Percentiles rank a stretch among this genome's conserved stretches.
Evolutionary conservation across 2,329 filamentous ascomycete species (phyloP).

Genomic region (Cladosporium sp.): DNA sequence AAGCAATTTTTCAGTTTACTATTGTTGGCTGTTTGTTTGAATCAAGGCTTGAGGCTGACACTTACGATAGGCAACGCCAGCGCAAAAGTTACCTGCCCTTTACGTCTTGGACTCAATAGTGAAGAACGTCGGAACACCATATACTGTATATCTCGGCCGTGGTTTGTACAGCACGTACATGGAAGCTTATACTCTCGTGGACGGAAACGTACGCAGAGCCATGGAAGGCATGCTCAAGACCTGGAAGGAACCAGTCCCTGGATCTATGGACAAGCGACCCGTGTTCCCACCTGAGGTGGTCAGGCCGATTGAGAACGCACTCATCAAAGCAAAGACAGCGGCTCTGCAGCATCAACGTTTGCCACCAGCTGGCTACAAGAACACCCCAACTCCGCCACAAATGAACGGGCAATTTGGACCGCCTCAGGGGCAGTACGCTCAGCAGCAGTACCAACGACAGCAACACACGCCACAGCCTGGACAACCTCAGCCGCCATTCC

Average conservation of each 20-base stretch:
- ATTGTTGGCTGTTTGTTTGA: slow-evolving; percentile 6
- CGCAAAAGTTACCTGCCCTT: slow-evolving; percentile 89
- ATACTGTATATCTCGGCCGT: slow-evolving; percentile 90
- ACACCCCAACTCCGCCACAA: slow-evolving; percentile 73
- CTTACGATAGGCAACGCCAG: slow-evolving; percentile 70
- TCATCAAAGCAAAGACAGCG: slow-evolving; percentile 76
- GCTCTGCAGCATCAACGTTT: slow-evolving; percentile 63
- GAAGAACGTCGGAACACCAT: slow-evolving; percentile 97
- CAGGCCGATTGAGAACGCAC: slow-evolving; percentile 86
- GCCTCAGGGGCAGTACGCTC: slow-evolving; percentile 27
- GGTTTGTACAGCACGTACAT: slow-evolving; percentile 95
- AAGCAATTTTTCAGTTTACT: neutral
- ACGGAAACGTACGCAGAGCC: slow-evolving; percentile 77
- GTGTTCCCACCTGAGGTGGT: slow-evolving; percentile 89
- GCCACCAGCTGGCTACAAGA: slow-evolving; percentile 57
- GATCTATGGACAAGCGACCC: slow-evolving; percentile 86
- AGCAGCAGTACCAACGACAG: slow-evolving; percentile 30
- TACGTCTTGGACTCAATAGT: slow-evolving; percentile 98
- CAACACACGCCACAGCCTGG: slow-evolving; percentile 28
- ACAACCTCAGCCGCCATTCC: slow-evolving; percentile 14
- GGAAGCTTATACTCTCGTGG: slow-evolving; percentile 91
- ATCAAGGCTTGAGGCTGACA: slow-evolving; percentile 10
- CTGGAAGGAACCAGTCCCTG: slow-evolving; percentile 95
- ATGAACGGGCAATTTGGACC: slow-evolving; percentile 46
- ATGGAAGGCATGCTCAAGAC: slow-evolving; percentile 98